Evolutionary conservation across 352 stramenopile species (phyloP), one percentile per base, ranked within the genome.

Genomic region (Phytophthora meadii): DNA sequence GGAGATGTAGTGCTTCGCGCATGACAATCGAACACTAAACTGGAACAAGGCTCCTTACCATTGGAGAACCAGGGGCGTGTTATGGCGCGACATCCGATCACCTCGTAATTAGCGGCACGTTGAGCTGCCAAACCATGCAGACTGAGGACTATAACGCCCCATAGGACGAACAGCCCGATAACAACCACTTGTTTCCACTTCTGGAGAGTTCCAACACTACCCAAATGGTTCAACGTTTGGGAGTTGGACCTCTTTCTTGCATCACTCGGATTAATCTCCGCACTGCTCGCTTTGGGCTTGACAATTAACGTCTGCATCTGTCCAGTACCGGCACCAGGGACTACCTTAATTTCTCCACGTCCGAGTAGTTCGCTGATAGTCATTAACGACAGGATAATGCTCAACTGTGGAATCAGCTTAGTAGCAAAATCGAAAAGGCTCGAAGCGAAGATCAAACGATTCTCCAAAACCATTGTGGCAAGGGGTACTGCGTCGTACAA

Each of bases 1-100:
- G 57, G 64, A 25, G 64, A 55, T 10, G 24, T 28, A 1, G 15
- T 59, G 42, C 24, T 34, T n/a, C 10, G 41, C 17, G 25, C 25
- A 4, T 56, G 19, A 22, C 65, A 72, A 52, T 72, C 52, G 22
- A 40, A 68, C n/a, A 72, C 58, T 9, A 72, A 19, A 49, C 58
- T 60, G 2, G 59, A 68, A 46, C 65, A 72, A 3, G 58, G 52
- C 17, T 72, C 52, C 17, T 72, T 72, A 12, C 58, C 57, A n/a
- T 59, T 68, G 4, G 64, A 63, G 9, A 68, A 59, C 58, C 64
- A 68, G 1, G 64, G 64, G 4, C 64, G 24, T 10, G 64, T 64
- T 9, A 55, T 19, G 6, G 64, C 41, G 9, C 36, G 51, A 32
- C 64, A 72, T 0, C 57, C 57, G 4, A 64, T 11, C 12, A 67